These are phyloP conservation scores for Margaritispora aquatica DNA, from an alignment of 495 filamentous ascomycete genomes.

Conservation along the genomic window DNA sequence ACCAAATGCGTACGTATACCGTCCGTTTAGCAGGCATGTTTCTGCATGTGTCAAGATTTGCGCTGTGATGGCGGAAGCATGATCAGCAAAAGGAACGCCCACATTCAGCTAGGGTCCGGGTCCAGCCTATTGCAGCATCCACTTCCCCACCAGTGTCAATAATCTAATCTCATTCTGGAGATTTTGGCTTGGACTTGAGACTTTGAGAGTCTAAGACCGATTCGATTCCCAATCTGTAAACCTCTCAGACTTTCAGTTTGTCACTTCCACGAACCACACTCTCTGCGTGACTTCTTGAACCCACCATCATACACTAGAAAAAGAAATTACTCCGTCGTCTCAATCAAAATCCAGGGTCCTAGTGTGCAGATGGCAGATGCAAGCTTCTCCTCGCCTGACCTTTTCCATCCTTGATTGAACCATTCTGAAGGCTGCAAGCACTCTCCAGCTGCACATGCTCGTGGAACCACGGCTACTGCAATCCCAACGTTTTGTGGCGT, in stretches of 20 bases:
- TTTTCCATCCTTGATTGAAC: no score
- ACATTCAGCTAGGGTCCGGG: neutral
- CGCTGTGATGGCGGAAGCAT: neutral
- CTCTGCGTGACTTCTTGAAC: neutral
- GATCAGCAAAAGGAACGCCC: neutral
- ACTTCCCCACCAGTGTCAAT: neutral
- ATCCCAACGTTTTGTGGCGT: neutral
- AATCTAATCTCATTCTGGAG: neutral
- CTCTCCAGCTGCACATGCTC: neutral
- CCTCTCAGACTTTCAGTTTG: neutral
- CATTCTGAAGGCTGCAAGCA: no score
- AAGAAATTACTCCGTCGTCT: neutral
- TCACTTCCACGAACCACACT: neutral
- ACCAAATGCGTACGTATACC: neutral
- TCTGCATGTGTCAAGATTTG: neutral
- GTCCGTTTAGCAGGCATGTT: neutral
- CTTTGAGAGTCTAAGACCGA: neutral
- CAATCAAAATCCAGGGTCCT: neutral
- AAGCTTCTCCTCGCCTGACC: neutral
- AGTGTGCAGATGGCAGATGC: neutral
- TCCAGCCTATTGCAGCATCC: neutral
- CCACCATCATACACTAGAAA: neutral
- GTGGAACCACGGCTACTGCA: neutral
- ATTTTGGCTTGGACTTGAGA: neutral
- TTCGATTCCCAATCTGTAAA: neutral